Evolutionary conservation across 768 basidiomycete species (phyloP), one percentile per base, ranked within the genome.

Genomic region (Saitozyma sp.): DNA sequence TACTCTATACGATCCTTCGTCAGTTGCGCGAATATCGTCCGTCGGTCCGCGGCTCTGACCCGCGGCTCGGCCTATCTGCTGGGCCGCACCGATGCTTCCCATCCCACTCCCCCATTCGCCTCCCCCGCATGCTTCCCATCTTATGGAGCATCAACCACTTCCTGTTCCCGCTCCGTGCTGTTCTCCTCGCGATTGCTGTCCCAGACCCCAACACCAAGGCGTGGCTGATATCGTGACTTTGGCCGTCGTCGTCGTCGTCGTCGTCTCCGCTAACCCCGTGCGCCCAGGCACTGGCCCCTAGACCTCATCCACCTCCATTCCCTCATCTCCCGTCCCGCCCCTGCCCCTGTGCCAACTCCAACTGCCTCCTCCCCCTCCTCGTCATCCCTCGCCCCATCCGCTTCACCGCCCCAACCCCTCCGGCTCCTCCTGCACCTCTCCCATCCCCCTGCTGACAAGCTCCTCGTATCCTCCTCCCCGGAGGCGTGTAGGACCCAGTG

Each of bases 281-380:
- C 0, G 4, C n/a, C n/a, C 74, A 99, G 96, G 94, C 94, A 99
- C 79, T 98, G 95, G 96, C 88, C 95, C 54, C 86, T 99, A 61
- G 96, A 96, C 40, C 84, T 98, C 48, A 86, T 98, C 64, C 94
- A 94, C 91, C 80, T 92, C 86, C 79, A 71, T 20, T 72, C 68
- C 1, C 39, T 66, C 42, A 73, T 78, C 17, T 69, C 67, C 19
- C 52, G 46, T 13, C 74, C 69, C 5, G 55, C 87, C 90, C 76
- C 84, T 84, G 38, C 86, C 40, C 13, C 40, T 38, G 38, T 43
- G 88, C 63, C 39, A 50, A 16, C 58, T 3, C 20, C 38, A 29
- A 52, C 16, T 17, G 46, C 14, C 46, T 14, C 17, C 14, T 48
- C 46, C 17, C 13, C 17, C 16, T 50, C 56, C 9, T 50, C 61